These are phyloP conservation scores for Phytopythium ostracodes DNA, from an alignment of 352 stramenopile genomes.

Conservation along the genomic window DNA sequence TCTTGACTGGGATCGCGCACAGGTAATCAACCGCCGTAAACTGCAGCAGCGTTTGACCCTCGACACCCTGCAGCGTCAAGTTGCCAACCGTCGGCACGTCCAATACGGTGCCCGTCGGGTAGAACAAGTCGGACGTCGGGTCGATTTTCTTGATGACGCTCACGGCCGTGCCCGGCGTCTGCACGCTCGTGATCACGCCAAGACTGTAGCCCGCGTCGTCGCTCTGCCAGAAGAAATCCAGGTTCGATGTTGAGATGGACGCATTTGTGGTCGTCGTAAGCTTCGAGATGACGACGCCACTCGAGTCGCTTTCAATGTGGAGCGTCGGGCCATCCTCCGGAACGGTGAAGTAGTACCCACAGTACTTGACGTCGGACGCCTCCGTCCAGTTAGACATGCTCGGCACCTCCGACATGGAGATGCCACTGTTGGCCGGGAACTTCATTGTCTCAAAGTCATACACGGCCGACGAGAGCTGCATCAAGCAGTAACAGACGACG, in stretches of 20 bases:
- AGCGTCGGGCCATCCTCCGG: slow-evolving; percentile 38
- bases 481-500: slow-evolving; percentile 66
- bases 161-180: slow-evolving; percentile 44
- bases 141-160: slow-evolving; percentile 70
- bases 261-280: slow-evolving; percentile 33
- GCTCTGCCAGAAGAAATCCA: slow-evolving; percentile 68
- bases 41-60: slow-evolving; percentile 35
- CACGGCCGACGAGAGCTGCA: slow-evolving; percentile 46
- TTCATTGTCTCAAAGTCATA: slow-evolving; percentile 57
- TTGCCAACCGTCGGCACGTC: slow-evolving; percentile 35
- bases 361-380: slow-evolving; percentile 38
- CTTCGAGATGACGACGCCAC: slow-evolving; percentile 44
- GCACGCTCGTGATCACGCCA: slow-evolving; percentile 59
- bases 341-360: slow-evolving; percentile 68
- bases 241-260: slow-evolving; percentile 36
- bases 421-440: slow-evolving; percentile 22
- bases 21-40: slow-evolving; percentile 49
- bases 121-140: slow-evolving; percentile 43
- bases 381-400: slow-evolving; percentile 51
- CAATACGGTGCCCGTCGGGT: slow-evolving; percentile 23
- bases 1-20: slow-evolving; percentile 56
- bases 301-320: slow-evolving; percentile 35
- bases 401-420: slow-evolving; percentile 22
- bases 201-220: slow-evolving; percentile 55
- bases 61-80: slow-evolving; percentile 43